Base-by-base conservation (phyloP, 2,329 filamentous ascomycete genomes). In the Botryotinia calthae region DNA sequence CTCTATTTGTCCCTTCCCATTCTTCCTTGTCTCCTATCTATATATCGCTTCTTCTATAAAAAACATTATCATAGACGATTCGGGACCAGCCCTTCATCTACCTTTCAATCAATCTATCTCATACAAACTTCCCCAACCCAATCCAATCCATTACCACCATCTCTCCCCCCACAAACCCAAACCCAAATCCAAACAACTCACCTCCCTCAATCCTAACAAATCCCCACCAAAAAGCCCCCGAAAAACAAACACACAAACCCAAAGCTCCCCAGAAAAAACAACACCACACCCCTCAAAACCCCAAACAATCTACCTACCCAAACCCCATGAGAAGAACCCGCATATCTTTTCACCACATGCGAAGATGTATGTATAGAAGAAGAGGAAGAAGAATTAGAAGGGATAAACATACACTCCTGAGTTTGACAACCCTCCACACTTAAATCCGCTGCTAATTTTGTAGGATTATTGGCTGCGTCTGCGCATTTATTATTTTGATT, bases 401-500 rank as follows among this genome's bases (percentile, higher is more conserved):
- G 31, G 31, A 40, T 51, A 18, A 48, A 66, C 64, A 66, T 66
- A 66, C 64, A 66, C 46, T 51, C 12, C n/a, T 66, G 64, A 51
- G 64, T 51, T 66, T 66, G 64, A 51, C 64, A 66, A n/a, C 22
- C 31, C 0, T 18, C 46, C 22, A 66, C 64, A 12, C 22, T 66
- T n/a, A 66, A 2, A 37, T 28, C 64, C 2, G 31, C 14, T 20
- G 31, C 28, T n/a, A 31, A 20, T 66, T 66, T 54, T 2, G 31
- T 18, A 16, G 64, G 64, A n/a, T 66, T 40, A 22, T 66, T 66
- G 4, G 64, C 64, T 54, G 44, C 64, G 14, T 66, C 64, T 2
- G 46, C 46, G 31, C 64, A 66, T 66, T 66, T 66, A 9, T 66
- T 66, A 2, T 51, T 51, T 66, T 66, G 64, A 16, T 66, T 66